Base-by-base conservation (phyloP, 495 filamentous ascomycete species). In the Penicillium tannophilum region DNA sequence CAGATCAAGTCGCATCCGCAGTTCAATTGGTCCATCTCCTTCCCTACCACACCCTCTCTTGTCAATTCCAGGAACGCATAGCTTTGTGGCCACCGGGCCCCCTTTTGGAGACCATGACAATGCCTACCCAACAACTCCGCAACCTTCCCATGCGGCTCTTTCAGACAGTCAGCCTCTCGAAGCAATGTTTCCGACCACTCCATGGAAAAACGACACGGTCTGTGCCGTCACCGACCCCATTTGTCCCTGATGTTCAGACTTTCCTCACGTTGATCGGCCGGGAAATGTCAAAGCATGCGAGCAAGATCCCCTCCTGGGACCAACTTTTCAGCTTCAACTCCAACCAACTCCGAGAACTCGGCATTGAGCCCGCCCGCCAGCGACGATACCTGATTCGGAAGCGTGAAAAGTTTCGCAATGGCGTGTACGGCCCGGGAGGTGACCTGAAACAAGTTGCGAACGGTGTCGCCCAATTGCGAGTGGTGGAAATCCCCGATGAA, bases 231-330 rank as follows among this genome's bases (percentile, higher is more conserved):
- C 86, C 91, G 5, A 97, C 88, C 9, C 87, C 89, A 11, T 91
- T 93, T 66, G 86, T 97, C 49, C 94, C 94, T 11, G 89, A 98
- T 67, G 84, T 89, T 53, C 91, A 81, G 56, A 97, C 92, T 50
- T 98, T 98, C 77, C 90, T 98, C 57, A 89, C 83, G 6, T 74
- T 96, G 31, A 98, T 98, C 76, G 94, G 94, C 67, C 94, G 94
- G 57, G 85, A 86, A 62, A 84, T 96, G 63, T 83, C 81, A 52
- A 83, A 89, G 62, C 90, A 97, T 73, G 84, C 87, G 11, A 75
- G 86, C 67, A 83, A 98, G 70, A 88, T 98, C 60, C 84, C 88
- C 5, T 87, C 87, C 30, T 98, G 94, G 94, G 90, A 92, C 24
- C 82, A 88, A 8, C 82, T 98, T 23, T 98, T 98, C 79, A 80